A percentile compares a stretch with the other conserved stretches of the same genome.
Evolutionary conservation across 2,329 filamentous ascomycete species (phyloP).

Genomic region (Penicillium hesseltinei): DNA sequence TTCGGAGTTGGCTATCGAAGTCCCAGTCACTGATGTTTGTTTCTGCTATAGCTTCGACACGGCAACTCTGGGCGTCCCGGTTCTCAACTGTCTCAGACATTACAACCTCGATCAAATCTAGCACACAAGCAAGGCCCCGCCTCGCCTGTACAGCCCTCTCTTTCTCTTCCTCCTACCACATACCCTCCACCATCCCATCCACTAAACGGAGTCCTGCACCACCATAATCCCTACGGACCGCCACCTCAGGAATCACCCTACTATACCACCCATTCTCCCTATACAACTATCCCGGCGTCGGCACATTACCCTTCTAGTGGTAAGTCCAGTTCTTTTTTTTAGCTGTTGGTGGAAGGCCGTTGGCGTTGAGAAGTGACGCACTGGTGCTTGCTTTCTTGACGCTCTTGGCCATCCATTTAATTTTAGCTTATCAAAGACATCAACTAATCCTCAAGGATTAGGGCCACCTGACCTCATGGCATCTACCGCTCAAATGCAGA

Average conservation of each 20-base stretch:
- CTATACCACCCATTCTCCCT: conserved; percentile 77
- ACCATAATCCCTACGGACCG: conserved; percentile 60
- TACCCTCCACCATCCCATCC: conserved; percentile 32
- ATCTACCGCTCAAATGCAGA: conserved; percentile 62
- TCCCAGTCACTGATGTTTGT: conserved; percentile 21
- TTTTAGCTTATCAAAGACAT: conserved; percentile 52
- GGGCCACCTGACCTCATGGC: conserved; percentile 71
- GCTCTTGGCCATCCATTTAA: background rate
- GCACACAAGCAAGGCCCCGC: conserved; percentile 46
- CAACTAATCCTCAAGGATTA: conserved; percentile 61
- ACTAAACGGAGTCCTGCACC: conserved; percentile 48
- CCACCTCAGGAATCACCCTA: conserved; percentile 67
- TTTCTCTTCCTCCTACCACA: conserved; percentile 30
- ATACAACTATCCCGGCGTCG: conserved; percentile 76
- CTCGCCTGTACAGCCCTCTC: conserved; percentile 61
- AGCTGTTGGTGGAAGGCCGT: conserved; percentile 24
- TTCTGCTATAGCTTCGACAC: conserved; percentile 33
- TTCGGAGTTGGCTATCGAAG: background rate
- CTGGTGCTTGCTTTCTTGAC: background rate
- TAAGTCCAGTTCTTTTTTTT: conserved; percentile 55
- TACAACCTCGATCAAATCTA: conserved; percentile 32
- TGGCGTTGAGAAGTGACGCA: background rate
- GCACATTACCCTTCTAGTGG: conserved; percentile 85
- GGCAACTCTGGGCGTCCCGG: conserved; percentile 30
- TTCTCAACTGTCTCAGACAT: conserved; percentile 32